phyloP scores from a whole-genome alignment of 495 filamentous ascomycete species.

The Daldinia loculata region DNA sequence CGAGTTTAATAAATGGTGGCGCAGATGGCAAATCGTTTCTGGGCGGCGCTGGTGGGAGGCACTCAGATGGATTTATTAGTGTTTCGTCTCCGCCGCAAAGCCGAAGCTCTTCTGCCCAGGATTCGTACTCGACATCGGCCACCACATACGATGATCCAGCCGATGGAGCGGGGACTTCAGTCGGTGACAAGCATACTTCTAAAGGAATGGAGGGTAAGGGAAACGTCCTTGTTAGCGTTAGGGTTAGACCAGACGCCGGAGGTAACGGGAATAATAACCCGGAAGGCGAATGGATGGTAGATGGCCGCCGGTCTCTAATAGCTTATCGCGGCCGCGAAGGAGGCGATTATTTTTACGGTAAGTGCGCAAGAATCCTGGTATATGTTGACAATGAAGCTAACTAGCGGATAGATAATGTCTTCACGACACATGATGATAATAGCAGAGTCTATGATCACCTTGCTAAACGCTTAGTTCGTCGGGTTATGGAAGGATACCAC shows the following conservation, averaged over 20 bases:
- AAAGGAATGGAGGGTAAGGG: conserved; percentile 76
- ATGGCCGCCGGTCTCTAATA: conserved; percentile 82
- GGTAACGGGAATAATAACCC: conserved; percentile 65
- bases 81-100: conserved; percentile 84
- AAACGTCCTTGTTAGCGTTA: conserved; percentile 94
- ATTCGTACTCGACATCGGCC: conserved; percentile 87
- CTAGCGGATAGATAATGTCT: conserved; percentile 82
- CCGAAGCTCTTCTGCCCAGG: conserved; percentile 87
- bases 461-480: conserved; percentile 91
- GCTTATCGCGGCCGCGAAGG: conserved; percentile 87
- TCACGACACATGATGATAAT: conserved; percentile 90
- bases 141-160: conserved; percentile 83
- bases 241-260: conserved; percentile 83
- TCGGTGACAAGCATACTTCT: conserved; percentile 56
- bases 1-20: conserved; percentile 80
- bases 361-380: conserved; percentile 36
- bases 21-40: conserved; percentile 77
- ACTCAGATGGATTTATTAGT: conserved; percentile 75
- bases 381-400: conserved; percentile 20
- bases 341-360: conserved; percentile 93
- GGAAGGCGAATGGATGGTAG: conserved; percentile 91
- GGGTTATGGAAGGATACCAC: conserved; percentile 99
- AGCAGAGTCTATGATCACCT: conserved; percentile 90
- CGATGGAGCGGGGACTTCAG: conserved; percentile 53
- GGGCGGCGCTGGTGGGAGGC: conserved; percentile 63